These are phyloP conservation scores for Gloeopeniophorella convolvens DNA, from an alignment of 768 basidiomycete genomes.

Conservation along the genomic window DNA sequence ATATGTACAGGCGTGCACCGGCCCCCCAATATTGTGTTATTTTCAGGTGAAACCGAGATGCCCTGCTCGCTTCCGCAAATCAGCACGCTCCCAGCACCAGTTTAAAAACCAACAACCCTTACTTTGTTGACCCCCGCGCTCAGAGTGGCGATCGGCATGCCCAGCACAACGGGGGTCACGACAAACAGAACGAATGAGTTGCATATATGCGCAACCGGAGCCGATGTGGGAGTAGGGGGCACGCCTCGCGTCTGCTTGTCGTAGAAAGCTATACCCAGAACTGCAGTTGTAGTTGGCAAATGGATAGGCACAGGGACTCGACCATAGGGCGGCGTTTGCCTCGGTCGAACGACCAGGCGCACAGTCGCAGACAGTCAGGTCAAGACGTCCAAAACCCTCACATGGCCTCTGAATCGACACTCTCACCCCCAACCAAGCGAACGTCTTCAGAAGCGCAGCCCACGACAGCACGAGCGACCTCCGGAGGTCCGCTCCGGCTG, in stretches of 20 bases:
- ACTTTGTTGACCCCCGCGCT: slow-evolving; percentile 41
- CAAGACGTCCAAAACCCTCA: slow-evolving; percentile 40
- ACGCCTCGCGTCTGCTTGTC: slow-evolving; percentile 39
- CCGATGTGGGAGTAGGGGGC: slow-evolving; percentile 34
- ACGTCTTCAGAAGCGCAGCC: slow-evolving; percentile 47
- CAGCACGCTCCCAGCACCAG: neutral
- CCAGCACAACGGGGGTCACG: slow-evolving; percentile 42
- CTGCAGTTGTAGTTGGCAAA: slow-evolving; percentile 40
- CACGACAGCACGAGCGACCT: slow-evolving; percentile 50
- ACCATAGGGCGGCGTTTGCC: slow-evolving; percentile 55
- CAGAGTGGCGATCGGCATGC: slow-evolving; percentile 66
- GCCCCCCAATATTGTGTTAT: slow-evolving; percentile 63
- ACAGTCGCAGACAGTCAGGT: slow-evolving; percentile 66
- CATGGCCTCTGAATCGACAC: slow-evolving; percentile 46
- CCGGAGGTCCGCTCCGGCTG: slow-evolving; percentile 39
- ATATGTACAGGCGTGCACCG: neutral
- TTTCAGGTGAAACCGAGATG: slow-evolving; percentile 56
- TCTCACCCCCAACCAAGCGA: slow-evolving; percentile 56
- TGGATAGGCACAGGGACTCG: slow-evolving; percentile 50
- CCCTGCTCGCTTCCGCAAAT: slow-evolving; percentile 35
- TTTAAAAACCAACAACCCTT: slow-evolving; percentile 49
- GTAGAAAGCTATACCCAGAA: slow-evolving; percentile 49
- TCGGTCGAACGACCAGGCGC: slow-evolving; percentile 47
- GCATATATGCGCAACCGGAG: slow-evolving; percentile 25
- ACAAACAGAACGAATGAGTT: slow-evolving; percentile 41